These are phyloP conservation scores for Fusarium floridanum DNA, from an alignment of 2,329 filamentous ascomycete species.

Conservation along the genomic window DNA sequence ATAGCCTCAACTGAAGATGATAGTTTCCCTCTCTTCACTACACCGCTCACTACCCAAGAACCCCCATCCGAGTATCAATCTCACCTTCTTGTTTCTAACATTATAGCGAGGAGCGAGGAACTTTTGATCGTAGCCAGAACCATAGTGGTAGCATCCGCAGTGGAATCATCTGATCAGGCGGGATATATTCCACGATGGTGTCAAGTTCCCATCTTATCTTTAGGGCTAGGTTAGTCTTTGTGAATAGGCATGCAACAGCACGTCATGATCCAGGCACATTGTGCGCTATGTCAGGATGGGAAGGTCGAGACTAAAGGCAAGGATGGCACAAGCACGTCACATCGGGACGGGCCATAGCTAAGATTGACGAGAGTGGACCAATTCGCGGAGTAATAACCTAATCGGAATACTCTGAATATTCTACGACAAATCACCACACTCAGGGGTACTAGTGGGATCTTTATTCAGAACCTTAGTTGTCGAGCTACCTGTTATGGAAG, in stretches of 20 bases:
- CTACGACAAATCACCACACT: background rate
- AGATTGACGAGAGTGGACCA: constrained; percentile 4
- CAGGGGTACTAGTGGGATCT: background rate
- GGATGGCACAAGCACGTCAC: constrained; percentile 14
- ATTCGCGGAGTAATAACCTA: constrained; percentile 11
- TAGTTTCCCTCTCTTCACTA: background rate
- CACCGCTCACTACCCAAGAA: background rate
- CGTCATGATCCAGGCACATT: constrained; percentile 2
- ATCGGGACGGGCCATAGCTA: constrained; percentile 27
- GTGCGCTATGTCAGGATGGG: constrained; percentile 17
- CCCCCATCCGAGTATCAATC: background rate
- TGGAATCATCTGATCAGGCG: constrained; percentile 6
- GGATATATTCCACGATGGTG: background rate
- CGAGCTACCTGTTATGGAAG: background rate
- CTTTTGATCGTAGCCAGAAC: background rate
- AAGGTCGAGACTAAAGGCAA: constrained; percentile 23
- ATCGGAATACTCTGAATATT: constrained; percentile 1
- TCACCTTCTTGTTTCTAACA: constrained; percentile 1
- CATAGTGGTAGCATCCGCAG: background rate
- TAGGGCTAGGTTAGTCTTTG: background rate
- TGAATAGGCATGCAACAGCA: background rate
- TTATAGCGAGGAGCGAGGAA: background rate
- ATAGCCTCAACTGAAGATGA: background rate
- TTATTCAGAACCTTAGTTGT: background rate
- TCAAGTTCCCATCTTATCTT: background rate